Evolutionary conservation across 352 stramenopile species (phyloP).

Genomic region (Globisporangium nodosum): DNA sequence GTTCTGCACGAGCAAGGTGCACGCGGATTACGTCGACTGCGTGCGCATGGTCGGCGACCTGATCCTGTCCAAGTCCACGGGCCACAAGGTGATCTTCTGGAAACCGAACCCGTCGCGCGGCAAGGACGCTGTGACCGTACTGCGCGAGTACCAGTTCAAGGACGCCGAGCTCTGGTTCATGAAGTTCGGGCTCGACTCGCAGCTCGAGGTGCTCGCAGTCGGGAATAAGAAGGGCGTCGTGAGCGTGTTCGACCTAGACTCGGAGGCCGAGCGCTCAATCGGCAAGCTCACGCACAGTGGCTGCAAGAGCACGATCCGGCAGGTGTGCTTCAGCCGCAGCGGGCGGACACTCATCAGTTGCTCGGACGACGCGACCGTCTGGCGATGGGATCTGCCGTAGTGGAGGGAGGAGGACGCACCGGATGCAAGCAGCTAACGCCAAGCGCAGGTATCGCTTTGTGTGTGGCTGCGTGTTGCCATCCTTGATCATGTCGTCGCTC

Average conservation of each 20-base stretch:
- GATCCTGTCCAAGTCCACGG: conserved; percentile 78
- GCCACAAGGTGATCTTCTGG: conserved; percentile 91
- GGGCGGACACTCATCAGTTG: conserved; percentile 66
- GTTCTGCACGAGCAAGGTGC: conserved; percentile 89
- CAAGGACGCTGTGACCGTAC: conserved; percentile 74
- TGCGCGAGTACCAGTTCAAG: conserved; percentile 81
- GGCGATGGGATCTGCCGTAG: conserved; percentile 62
- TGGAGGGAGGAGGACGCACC: neutral
- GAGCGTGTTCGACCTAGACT: conserved; percentile 75
- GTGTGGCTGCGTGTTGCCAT: too few species aligned
- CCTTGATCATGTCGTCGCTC: too few species aligned
- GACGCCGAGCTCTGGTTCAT: conserved; percentile 86
- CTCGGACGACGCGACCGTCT: conserved; percentile 69
- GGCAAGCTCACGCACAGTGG: conserved; percentile 69
- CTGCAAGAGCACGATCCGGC: conserved; percentile 75
- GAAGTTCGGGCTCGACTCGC: conserved; percentile 74
- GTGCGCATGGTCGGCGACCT: conserved; percentile 74
- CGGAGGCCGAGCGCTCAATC: conserved; percentile 56
- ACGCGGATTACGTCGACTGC: conserved; percentile 90
- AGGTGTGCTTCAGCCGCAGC: conserved; percentile 74
- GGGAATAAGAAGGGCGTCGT: conserved; percentile 80
- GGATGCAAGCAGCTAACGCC: neutral
- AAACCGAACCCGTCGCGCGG: conserved; percentile 81
- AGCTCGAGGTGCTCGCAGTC: conserved; percentile 70
- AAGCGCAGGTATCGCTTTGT: too few species aligned